phyloP scores from a whole-genome alignment of 1,139 yeast genomes.

The Arxiozyma heterogenica region DNA sequence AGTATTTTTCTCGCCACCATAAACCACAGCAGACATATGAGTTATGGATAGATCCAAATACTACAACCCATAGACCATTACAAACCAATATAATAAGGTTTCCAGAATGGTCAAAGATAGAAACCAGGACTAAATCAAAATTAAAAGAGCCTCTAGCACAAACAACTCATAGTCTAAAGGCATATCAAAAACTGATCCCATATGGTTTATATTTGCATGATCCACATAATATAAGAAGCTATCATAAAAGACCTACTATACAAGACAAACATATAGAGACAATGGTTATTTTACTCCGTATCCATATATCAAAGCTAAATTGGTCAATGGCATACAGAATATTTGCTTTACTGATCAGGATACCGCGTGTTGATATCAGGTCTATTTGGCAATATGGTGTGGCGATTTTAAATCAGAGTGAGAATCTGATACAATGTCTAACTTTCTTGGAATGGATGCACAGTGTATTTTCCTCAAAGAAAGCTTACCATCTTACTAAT shows the following conservation, averaged over 20 bases:
- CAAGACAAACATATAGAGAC: constrained; percentile 22
- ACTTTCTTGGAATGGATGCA: constrained; percentile 29
- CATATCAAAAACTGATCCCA: constrained; percentile 13
- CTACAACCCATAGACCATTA: constrained; percentile 13
- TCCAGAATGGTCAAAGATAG: constrained; percentile 4
- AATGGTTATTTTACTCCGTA: constrained; percentile 30
- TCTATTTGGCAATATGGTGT: constrained; percentile 55
- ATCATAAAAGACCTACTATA: constrained; percentile 1
- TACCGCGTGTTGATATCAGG: constrained; percentile 43
- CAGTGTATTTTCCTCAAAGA: constrained; percentile 21
- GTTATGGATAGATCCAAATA: constrained; percentile 19
- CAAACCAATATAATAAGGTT: constrained; percentile 14
- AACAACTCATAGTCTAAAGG: constrained; percentile 15
- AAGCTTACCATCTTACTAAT: constrained; percentile 17
- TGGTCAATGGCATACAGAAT: constrained; percentile 49
- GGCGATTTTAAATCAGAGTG: constrained; percentile 27
- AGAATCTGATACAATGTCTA: constrained; percentile 9
- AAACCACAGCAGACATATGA: constrained; percentile 28
- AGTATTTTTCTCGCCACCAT: constrained; percentile 18
- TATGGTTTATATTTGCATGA: neutral
- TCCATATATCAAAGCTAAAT: constrained; percentile 37
- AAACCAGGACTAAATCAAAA: constrained; percentile 11
- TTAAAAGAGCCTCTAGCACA: constrained; percentile 14
- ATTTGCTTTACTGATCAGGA: constrained; percentile 41
- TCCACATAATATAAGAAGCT: neutral